Base-by-base conservation (phyloP, 1,284 basidiomycete genomes). In the Mycena citricolor region DNA sequence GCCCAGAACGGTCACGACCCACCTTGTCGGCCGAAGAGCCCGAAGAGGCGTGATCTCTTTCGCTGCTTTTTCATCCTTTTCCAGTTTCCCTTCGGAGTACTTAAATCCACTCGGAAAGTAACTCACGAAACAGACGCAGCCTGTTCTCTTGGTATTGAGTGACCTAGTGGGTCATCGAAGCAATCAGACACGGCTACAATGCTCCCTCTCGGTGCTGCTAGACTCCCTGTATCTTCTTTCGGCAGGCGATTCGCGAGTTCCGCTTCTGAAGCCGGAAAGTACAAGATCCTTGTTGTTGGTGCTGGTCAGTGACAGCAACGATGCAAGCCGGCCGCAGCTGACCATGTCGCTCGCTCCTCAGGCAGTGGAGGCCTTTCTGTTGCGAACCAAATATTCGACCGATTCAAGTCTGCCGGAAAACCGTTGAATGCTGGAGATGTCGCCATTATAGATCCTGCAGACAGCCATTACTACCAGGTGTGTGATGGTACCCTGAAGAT, bases 391-490 rank as follows among this genome's bases (percentile, higher is more conserved):
- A 80, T 98, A 33, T 88, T 86, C 64, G 54, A 76, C 42, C 75
- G 83, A 19, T 91, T 95, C 67, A 76, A 76, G 55, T 69, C 72
- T 12, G 79, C 83, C 31, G 84, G 83, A 14, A 83, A 84, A 55
- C 64, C 78, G 17, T 64, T 94, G 39, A 80, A 74, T 36, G 64
- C 74, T 29, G 87, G 81, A 33, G 92, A 95, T 62, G 81, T 97
- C 44, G 89, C 82, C 12, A 84, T 97, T 44, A 68, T 95, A 35
- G 94, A 97, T 61, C 74, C 74, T 25, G 78, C 86, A 8, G 73
- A 86, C 47, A 79, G 75, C 51, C 90, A 92, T 62, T 77, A 88
- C 63, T 91, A 90, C 63, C 87, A 89, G 67, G 85, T 84, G 55
- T 35, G 66, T 60, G 38, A 23, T 20, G 24, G 34, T 41, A 21